phyloP scores from a whole-genome alignment of 352 stramenopile species.

The Phytophthora uliginosa region DNA sequence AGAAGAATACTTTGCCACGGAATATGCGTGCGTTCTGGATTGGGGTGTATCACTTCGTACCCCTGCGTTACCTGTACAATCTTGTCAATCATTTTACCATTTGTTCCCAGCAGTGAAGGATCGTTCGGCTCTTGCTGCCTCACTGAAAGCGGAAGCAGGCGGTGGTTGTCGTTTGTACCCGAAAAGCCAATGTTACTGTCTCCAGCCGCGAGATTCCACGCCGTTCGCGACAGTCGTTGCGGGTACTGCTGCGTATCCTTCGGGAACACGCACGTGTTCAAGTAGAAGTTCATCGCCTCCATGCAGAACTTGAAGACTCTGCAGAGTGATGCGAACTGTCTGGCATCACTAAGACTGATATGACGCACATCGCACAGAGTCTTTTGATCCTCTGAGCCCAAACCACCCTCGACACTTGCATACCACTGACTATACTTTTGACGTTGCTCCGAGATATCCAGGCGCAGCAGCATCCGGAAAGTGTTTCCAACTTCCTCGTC shows the following conservation, averaged over 20 bases:
- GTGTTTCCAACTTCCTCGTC: constrained; percentile 53
- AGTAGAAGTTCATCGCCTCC: constrained; percentile 87
- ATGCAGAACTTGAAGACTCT: constrained; percentile 70
- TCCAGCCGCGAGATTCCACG: constrained; percentile 87
- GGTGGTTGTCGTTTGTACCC: constrained; percentile 92
- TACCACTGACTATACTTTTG: constrained; percentile 85
- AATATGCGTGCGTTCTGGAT: no score
- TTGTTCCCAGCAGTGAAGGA: constrained; percentile 67
- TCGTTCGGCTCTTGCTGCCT: constrained; percentile 68
- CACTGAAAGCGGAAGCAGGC: constrained; percentile 78
- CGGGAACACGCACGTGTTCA: constrained; percentile 88
- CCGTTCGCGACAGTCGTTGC: constrained; percentile 70
- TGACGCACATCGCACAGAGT: constrained; percentile 68
- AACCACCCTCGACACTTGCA: constrained; percentile 29
- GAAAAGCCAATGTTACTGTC: constrained; percentile 84
- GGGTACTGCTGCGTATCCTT: constrained; percentile 85
- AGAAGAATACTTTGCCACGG: background rate
- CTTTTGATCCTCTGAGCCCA: constrained; percentile 20
- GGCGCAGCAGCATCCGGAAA: constrained; percentile 63
- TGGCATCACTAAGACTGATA: constrained; percentile 77
- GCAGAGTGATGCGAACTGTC: constrained; percentile 67
- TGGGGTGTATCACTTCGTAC: constrained; percentile 51
- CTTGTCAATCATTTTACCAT: constrained; percentile 91
- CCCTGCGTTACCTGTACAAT: constrained; percentile 52
- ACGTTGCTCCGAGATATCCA: constrained; percentile 74